Conservation (phyloP, 2,329 filamentous ascomycete genomes). For the Myrmaecium sp. region DNA sequence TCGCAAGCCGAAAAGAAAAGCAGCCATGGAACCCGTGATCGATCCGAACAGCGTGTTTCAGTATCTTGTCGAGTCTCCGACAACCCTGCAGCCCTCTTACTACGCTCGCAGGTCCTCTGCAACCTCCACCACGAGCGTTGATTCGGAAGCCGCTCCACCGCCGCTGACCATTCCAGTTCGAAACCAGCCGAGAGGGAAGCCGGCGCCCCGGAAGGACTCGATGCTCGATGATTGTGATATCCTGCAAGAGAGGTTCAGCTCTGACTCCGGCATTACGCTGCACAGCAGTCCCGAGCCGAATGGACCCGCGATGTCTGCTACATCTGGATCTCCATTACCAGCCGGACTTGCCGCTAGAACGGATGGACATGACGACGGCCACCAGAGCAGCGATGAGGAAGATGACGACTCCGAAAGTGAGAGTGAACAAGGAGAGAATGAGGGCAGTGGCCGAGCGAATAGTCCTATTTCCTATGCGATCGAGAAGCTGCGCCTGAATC, state of each 20-base stretch:
- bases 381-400: slow-evolving; percentile 2
- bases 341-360: background rate
- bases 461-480: too few relatives aligned
- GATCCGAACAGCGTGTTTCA: slow-evolving; percentile 7
- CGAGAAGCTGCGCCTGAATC: too few relatives aligned
- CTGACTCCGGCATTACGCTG: slow-evolving; percentile 14
- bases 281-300: slow-evolving; percentile 15
- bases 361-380: slow-evolving; percentile 5
- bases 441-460: background rate
- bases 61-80: background rate
- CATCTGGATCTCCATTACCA: background rate
- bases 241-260: slow-evolving; percentile 5
- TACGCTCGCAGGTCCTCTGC: slow-evolving; percentile 5
- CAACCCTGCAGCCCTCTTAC: slow-evolving; percentile 4
- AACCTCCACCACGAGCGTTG: slow-evolving; percentile 7
- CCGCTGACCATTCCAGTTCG: too few relatives aligned
- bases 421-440: background rate
- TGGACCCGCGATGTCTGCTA: slow-evolving; percentile 4
- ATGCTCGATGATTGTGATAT: slow-evolving; percentile 3
- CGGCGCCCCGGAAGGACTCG: too few relatives aligned
- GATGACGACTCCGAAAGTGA: slow-evolving; percentile 5
- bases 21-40: slow-evolving; percentile 8
- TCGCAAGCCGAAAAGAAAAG: slow-evolving; percentile 5
- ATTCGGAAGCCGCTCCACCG: too few relatives aligned
- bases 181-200: too few relatives aligned